Conservation (phyloP, 192 early-diverging fungal species). For the Phycomyces blakesleeanus region DNA sequence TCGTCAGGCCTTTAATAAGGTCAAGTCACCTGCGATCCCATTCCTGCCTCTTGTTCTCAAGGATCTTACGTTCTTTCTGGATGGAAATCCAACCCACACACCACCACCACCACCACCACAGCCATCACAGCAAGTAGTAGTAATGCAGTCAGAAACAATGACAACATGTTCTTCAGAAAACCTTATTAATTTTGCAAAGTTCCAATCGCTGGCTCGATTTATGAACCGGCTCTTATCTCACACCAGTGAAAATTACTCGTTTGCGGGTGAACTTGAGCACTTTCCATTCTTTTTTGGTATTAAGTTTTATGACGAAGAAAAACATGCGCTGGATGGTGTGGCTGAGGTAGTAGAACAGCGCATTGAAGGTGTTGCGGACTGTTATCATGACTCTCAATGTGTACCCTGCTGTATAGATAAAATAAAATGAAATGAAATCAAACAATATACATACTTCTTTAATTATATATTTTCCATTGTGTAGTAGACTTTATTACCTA, state of each 20-base stretch:
- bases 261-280: conserved; percentile 36
- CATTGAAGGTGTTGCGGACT: not conserved
- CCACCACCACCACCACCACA: too few relatives aligned
- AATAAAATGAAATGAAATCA: not conserved
- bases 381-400: not conserved
- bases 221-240: conserved; percentile 33
- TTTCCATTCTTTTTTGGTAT: conserved; percentile 22
- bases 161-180: not conserved
- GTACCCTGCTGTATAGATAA: not conserved
- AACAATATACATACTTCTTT: too few relatives aligned
- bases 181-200: conserved; percentile 50
- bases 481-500: too few relatives aligned
- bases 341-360: not conserved
- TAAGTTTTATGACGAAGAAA: not conserved
- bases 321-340: not conserved
- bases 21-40: conserved; percentile 44
- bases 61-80: conserved; percentile 69
- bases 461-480: too few relatives aligned
- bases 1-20: conserved; percentile 46
- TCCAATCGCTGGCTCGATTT: conserved; percentile 36
- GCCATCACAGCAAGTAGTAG: too few relatives aligned
- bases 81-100: conserved; percentile 58
- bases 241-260: conserved; percentile 40
- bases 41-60: conserved; percentile 71
- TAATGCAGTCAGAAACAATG: too few relatives aligned